Evolutionary conservation across 2,329 filamentous ascomycete genomes (phyloP).

Genomic region (Aspergillus latus): DNA sequence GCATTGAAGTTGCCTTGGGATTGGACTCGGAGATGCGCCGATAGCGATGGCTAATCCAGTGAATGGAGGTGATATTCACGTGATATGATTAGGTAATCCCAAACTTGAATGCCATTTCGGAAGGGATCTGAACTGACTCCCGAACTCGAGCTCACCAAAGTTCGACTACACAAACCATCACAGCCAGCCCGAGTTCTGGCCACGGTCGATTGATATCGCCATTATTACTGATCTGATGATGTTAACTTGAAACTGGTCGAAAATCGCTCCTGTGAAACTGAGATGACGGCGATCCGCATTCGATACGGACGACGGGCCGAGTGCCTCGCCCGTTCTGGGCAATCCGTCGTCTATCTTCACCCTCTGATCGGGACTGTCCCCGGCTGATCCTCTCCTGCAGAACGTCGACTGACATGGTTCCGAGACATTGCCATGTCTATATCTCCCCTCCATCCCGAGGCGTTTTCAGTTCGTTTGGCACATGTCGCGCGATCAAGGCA

Average conservation of each 20-base stretch:
- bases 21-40: too few species aligned
- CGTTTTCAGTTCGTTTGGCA: neutral
- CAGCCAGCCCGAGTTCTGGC: too few species aligned
- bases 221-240: neutral
- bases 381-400: neutral
- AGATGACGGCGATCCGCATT: constrained; percentile 3
- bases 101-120: too few species aligned
- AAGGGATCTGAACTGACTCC: too few species aligned
- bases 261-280: neutral
- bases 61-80: too few species aligned
- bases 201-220: neutral
- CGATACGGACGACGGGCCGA: constrained; percentile 12
- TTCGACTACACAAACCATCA: too few species aligned
- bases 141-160: too few species aligned
- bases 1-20: too few species aligned
- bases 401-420: neutral
- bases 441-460: neutral
- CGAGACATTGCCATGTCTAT: neutral
- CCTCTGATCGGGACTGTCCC: neutral
- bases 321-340: constrained; percentile 8
- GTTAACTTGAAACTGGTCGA: neutral
- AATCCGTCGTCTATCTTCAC: neutral
- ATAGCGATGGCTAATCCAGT: too few species aligned
- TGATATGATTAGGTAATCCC: too few species aligned
- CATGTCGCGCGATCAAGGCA: neutral